Base-by-base conservation (phyloP, 192 early-diverging fungal species). In the Dimargaris verticillata region DNA sequence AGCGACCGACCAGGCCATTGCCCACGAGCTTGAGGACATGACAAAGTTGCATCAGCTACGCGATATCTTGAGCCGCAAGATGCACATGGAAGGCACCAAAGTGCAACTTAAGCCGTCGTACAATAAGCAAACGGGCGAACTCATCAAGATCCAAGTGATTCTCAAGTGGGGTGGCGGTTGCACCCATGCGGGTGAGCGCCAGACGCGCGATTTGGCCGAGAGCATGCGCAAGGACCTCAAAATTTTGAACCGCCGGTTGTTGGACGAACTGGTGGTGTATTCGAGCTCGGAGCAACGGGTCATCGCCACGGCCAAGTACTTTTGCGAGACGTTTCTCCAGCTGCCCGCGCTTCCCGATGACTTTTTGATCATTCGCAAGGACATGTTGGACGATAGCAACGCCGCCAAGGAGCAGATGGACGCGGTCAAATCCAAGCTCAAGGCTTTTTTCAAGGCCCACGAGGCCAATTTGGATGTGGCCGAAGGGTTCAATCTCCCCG, bases 121-220 rank as follows among this genome's bases (percentile, higher is more conserved):
- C 63, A 77, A 67, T 58, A 89, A 89, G 60, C 68, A 64, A 2
- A 53, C 57, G 0, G 72, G 72, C 2, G 62, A 62, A 24, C 67
- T 89, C 0, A 72, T 79, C 41, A 84, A 91, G 54, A 75, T 93
- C 17, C 89, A 93, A 74, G 69, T 98, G 38, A 87, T 95, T 71
- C 86, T 95, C 38, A 97, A 97, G 68, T 97, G 95, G 95, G 92
- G 92, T 53, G 95, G 88, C 52, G 86, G 87, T 72, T 94, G 93
- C 66, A 98, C 95, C 12, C 95, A 98, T 67, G 89, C 90, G 3
- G 95, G 92, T 7, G 73, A 72, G 6, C 83, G 89, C 63, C 95
- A 98, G 69, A 85, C 86, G 7, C 80, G 83, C 64, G 95, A 98
- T 63, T 69, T 98, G 58, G 95, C 87, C 24, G 86, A 90, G 58